Percentiles rank a stretch among this genome's conserved stretches.
These are phyloP conservation scores for Leishmania tarentolae DNA, from an alignment of 208 protist species.

Conservation along the genomic window DNA sequence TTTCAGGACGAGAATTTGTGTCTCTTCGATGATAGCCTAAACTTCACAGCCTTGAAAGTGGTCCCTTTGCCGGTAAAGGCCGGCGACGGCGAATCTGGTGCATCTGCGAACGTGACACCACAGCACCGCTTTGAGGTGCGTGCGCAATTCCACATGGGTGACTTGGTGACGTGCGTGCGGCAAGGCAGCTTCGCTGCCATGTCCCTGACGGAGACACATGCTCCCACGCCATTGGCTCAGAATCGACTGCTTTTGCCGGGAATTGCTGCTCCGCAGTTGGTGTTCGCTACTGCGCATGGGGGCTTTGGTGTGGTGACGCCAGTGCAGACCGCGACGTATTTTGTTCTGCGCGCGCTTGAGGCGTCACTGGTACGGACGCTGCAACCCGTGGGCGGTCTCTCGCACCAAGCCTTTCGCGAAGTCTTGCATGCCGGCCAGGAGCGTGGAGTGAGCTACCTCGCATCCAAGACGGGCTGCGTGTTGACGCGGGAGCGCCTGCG, in stretches of 20 bases:
- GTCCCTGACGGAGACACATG: background rate
- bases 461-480: slow-evolving; percentile 13
- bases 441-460: slow-evolving; percentile 36
- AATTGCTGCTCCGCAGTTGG: slow-evolving; percentile 54
- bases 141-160: slow-evolving; percentile 73
- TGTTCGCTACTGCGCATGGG: slow-evolving; percentile 77
- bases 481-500: slow-evolving; percentile 20
- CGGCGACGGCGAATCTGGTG: background rate
- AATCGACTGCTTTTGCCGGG: slow-evolving; percentile 32
- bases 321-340: slow-evolving; percentile 44
- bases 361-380: slow-evolving; percentile 29
- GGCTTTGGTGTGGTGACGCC: slow-evolving; percentile 77
- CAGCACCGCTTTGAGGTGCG: slow-evolving; percentile 24
- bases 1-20: slow-evolving; percentile 30
- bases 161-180: slow-evolving; percentile 66
- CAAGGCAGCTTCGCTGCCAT: slow-evolving; percentile 69
- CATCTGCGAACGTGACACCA: background rate
- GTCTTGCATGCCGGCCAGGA: slow-evolving; percentile 55
- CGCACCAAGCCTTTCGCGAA: slow-evolving; percentile 48
- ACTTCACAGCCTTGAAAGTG: slow-evolving; percentile 48
- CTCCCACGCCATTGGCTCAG: background rate
- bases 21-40: slow-evolving; percentile 74
- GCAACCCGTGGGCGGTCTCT: slow-evolving; percentile 37
- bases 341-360: slow-evolving; percentile 61
- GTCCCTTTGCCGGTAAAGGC: slow-evolving; percentile 19